Percentiles rank a stretch among this genome's conserved stretches.
Conservation (phyloP, 2,329 filamentous ascomycete genomes). For the Colletotrichum coccodes region DNA sequence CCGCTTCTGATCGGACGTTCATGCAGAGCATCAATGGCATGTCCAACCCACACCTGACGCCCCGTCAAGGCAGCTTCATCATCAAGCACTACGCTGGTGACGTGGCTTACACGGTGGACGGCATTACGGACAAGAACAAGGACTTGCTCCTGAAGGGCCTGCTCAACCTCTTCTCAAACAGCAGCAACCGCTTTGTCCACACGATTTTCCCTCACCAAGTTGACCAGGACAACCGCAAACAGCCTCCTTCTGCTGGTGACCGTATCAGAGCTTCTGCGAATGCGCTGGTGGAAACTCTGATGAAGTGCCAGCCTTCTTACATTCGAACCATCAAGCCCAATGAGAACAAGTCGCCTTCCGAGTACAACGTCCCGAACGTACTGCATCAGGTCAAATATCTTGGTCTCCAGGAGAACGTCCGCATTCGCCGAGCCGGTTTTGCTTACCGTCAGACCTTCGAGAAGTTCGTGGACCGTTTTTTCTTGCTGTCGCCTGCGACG, state of each 20-base stretch:
- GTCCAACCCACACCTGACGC: constrained; percentile 90
- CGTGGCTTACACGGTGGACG: constrained; percentile 92
- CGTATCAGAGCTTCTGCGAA: constrained; percentile 97
- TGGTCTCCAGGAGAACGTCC: constrained; percentile 98
- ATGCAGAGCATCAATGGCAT: constrained; percentile 93
- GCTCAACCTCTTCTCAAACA: constrained; percentile 85
- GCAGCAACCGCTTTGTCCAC: constrained; percentile 87
- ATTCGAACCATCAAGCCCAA: constrained; percentile 99
- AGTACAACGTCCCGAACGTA: constrained; percentile 93
- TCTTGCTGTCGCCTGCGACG: constrained; percentile 91
- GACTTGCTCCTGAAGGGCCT: constrained; percentile 96
- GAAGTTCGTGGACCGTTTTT: constrained; percentile 98
- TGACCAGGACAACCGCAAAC: constrained; percentile 93
- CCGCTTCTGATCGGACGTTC: constrained; percentile 94
- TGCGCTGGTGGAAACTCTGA: constrained; percentile 91
- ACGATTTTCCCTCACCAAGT: constrained; percentile 91
- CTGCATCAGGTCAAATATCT: constrained; percentile 99
- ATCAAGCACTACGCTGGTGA: constrained; percentile 99
- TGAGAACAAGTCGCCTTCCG: constrained; percentile 95
- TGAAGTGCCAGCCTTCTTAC: constrained; percentile 97
- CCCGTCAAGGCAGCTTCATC: constrained; percentile 94
- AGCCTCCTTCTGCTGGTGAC: constrained; percentile 94
- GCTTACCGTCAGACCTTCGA: constrained; percentile 97
- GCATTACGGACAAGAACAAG: constrained; percentile 99
- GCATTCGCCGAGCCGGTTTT: constrained; percentile 95